Conservation (phyloP, 1,139 yeast genomes). For the Komagataea norvegica region DNA sequence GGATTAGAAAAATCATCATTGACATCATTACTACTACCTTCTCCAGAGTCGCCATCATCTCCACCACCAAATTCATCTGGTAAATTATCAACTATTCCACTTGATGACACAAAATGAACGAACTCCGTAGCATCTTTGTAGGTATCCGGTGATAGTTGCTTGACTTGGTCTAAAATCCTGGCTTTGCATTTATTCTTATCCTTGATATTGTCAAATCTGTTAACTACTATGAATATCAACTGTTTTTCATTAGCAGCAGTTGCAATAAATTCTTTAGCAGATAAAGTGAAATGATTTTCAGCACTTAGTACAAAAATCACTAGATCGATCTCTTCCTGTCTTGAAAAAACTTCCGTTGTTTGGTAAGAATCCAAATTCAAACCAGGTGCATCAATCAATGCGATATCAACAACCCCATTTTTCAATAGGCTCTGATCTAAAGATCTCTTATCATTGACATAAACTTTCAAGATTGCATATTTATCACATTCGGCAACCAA, state of each 20-base stretch:
- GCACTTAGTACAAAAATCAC: constrained; percentile 96
- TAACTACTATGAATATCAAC: constrained; percentile 88
- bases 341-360: constrained; percentile 90
- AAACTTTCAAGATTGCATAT: constrained; percentile 72
- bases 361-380: constrained; percentile 89
- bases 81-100: constrained; percentile 35
- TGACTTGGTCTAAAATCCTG: constrained; percentile 82
- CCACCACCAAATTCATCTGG: constrained; percentile 32
- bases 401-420: constrained; percentile 90
- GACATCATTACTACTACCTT: constrained; percentile 31
- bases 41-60: constrained; percentile 33
- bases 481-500: constrained; percentile 73
- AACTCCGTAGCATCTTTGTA: constrained; percentile 81
- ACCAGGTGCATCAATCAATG: constrained; percentile 96
- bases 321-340: constrained; percentile 96
- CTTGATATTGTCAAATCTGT: constrained; percentile 79
- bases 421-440: constrained; percentile 66
- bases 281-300: constrained; percentile 89
- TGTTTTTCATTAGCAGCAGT: constrained; percentile 91
- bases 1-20: constrained; percentile 34
- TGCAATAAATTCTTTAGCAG: constrained; percentile 90
- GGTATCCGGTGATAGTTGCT: constrained; percentile 83
- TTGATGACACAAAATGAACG: constrained; percentile 88
- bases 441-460: constrained; percentile 71
- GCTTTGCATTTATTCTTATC: constrained; percentile 75